These are phyloP conservation scores for Gigaspora rosea DNA, from an alignment of 192 early-diverging fungal genomes.

Conservation along the genomic window DNA sequence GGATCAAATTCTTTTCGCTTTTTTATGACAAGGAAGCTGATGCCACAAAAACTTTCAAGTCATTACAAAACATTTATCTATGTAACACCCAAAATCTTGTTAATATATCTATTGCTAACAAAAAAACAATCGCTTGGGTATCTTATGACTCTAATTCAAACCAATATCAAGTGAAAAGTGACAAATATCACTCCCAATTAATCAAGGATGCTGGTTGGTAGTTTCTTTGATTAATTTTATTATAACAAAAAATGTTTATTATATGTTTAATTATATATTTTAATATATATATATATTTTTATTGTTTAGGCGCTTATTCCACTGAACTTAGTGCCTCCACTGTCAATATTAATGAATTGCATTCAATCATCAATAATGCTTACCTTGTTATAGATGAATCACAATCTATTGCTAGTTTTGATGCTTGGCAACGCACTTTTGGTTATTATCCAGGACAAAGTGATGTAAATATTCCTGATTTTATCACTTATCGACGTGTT, in stretches of 20 bases:
- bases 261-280: neutral
- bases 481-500: slow-evolving; percentile 17
- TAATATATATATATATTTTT: neutral
- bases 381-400: slow-evolving; percentile 31
- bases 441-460: neutral
- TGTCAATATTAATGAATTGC: neutral
- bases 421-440: slow-evolving; percentile 18
- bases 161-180: neutral
- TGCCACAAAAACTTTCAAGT: neutral
- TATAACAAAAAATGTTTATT: neutral
- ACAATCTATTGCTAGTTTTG: neutral
- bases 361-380: neutral
- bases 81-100: slow-evolving; percentile 23
- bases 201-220: slow-evolving; percentile 14
- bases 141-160: neutral
- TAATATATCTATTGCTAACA: neutral
- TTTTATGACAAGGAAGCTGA: slow-evolving; percentile 20
- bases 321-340: too few species aligned
- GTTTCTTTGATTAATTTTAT: neutral
- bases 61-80: neutral
- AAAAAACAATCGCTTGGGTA: slow-evolving; percentile 28
- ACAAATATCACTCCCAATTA: neutral
- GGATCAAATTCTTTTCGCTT: slow-evolving; percentile 19
- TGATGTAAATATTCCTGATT: slow-evolving; percentile 3
- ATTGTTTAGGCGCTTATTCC: too few species aligned